These are phyloP conservation scores for Scedosporium dehoogii DNA, from an alignment of 2,329 filamentous ascomycete species.

Conservation along the genomic window DNA sequence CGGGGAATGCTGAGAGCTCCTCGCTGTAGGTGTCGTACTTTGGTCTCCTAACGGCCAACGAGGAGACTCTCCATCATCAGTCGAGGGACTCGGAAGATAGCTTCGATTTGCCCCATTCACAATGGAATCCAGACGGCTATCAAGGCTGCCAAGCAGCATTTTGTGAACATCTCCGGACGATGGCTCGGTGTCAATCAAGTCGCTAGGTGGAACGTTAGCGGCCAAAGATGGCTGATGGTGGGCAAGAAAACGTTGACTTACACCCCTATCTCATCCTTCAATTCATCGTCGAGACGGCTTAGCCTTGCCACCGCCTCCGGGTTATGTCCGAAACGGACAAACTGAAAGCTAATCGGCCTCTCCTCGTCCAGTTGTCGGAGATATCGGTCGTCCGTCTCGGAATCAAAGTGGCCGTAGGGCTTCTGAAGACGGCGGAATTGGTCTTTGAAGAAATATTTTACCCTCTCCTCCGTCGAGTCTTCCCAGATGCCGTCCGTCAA, in stretches of 20 bases:
- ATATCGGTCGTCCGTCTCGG: too few relatives aligned
- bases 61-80: too few relatives aligned
- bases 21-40: too few relatives aligned
- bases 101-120: too few relatives aligned
- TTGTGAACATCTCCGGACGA: conserved; percentile 18
- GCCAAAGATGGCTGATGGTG: not conserved
- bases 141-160: conserved; percentile 18
- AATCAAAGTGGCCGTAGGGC: not conserved
- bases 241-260: not conserved
- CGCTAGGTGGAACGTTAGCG: conserved; percentile 11
- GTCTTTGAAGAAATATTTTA: not conserved
- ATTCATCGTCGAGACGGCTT: not conserved
- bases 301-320: conserved; percentile 12
- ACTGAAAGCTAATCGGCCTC: conserved; percentile 19
- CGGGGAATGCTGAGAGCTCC: too few relatives aligned
- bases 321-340: conserved; percentile 19
- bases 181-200: conserved; percentile 18
- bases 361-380: not conserved
- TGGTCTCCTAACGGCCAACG: too few relatives aligned
- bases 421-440: not conserved
- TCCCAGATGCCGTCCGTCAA: not conserved
- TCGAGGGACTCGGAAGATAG: too few relatives aligned
- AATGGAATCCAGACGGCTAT: too few relatives aligned
- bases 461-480: not conserved
- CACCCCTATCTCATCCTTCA: not conserved